Percentiles rank a stretch among this genome's conserved stretches.
Evolutionary conservation across 495 filamentous ascomycete genomes (phyloP).

Genomic region (Neurospora cerealis): DNA sequence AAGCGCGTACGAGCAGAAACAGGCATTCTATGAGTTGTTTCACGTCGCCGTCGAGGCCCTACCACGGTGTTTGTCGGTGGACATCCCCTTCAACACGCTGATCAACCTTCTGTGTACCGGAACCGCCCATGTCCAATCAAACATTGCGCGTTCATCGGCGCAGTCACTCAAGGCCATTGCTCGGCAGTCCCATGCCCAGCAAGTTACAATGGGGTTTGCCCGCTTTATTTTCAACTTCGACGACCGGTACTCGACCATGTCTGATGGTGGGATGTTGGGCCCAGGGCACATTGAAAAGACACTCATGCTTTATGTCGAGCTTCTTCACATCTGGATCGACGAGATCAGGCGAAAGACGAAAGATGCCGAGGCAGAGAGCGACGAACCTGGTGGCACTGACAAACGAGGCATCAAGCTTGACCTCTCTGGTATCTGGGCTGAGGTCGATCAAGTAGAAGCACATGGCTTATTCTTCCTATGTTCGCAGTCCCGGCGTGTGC

Average conservation of each 20-base stretch:
- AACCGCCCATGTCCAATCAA: constrained; percentile 86
- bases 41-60: constrained; percentile 94
- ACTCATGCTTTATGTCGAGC: constrained; percentile 81
- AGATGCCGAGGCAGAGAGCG: constrained; percentile 53
- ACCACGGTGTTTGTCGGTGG: constrained; percentile 80
- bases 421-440: constrained; percentile 72
- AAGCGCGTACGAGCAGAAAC: constrained; percentile 68
- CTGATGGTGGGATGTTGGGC: constrained; percentile 93
- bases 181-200: constrained; percentile 83
- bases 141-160: constrained; percentile 85
- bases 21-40: constrained; percentile 90
- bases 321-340: constrained; percentile 93
- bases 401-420: constrained; percentile 68
- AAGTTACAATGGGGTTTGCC: constrained; percentile 93
- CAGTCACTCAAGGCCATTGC: constrained; percentile 94
- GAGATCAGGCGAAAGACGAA: constrained; percentile 83
- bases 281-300: constrained; percentile 93
- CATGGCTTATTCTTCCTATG: constrained; percentile 98
- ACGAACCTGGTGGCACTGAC: constrained; percentile 47
- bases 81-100: constrained; percentile 86
- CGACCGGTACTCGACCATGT: constrained; percentile 93
- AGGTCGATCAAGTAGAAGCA: constrained; percentile 94
- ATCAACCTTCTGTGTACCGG: constrained; percentile 95
- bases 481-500: constrained; percentile 82
- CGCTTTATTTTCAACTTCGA: constrained; percentile 98